Conservation (phyloP, 495 filamentous ascomycete species). For the Xylaria curta region DNA sequence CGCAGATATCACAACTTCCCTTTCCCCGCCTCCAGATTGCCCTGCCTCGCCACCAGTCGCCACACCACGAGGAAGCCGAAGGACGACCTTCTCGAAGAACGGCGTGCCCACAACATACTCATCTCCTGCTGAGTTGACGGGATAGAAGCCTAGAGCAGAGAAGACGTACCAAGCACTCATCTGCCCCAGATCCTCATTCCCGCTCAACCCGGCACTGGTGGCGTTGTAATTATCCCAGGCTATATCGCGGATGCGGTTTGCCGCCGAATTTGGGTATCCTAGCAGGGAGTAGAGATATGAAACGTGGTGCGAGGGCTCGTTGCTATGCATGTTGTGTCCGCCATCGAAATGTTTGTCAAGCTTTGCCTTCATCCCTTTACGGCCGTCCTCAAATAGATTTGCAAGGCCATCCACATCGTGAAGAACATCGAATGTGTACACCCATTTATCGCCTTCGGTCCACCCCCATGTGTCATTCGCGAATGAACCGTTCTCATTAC, state of each 20-base stretch:
- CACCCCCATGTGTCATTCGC: conserved; percentile 40
- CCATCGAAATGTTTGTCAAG: conserved; percentile 42
- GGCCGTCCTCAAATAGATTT: conserved; percentile 34
- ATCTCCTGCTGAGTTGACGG: conserved; percentile 38
- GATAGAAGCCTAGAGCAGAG: conserved; percentile 41
- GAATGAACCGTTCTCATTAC: conserved; percentile 41
- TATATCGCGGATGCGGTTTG: conserved; percentile 33
- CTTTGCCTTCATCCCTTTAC: conserved; percentile 36
- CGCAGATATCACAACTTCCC: conserved; percentile 36
- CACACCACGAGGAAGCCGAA: conserved; percentile 32
- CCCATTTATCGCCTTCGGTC: conserved; percentile 44
- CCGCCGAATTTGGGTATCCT: conserved; percentile 34
- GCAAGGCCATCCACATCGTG: conserved; percentile 40
- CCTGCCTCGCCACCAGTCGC: conserved; percentile 31
- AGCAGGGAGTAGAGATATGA: conserved; percentile 42
- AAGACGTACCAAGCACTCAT: conserved; percentile 47
- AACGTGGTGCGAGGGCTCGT: conserved; percentile 43
- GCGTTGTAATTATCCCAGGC: conserved; percentile 42
- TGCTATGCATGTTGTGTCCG: conserved; percentile 45
- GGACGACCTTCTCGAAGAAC: conserved; percentile 39
- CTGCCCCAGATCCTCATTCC: conserved; percentile 43
- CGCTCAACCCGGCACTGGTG: conserved; percentile 39
- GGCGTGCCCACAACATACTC: conserved; percentile 41
- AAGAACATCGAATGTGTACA: conserved; percentile 43
- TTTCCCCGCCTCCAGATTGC: conserved; percentile 11